A percentile compares a stretch with the other conserved stretches of the same genome.
Evolutionary conservation across 202 grass and related monocot genomes (phyloP).

Genomic region (Alloteropsis angusta): DNA sequence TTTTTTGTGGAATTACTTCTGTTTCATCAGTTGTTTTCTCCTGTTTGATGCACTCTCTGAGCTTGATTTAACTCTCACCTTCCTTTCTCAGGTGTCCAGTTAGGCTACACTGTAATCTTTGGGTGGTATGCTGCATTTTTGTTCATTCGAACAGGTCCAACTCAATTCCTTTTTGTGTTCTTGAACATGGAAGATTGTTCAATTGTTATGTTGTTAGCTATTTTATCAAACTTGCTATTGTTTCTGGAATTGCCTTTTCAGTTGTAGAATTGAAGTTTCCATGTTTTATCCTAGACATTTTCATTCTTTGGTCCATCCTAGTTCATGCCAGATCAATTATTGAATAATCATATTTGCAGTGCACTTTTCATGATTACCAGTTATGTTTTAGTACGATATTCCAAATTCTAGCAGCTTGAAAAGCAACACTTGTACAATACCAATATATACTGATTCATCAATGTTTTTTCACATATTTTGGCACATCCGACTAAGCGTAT

Average conservation of each 20-base stretch:
- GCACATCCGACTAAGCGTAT: background rate
- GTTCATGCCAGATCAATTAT: background rate
- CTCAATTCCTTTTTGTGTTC: constrained; percentile 14
- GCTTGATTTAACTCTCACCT: background rate
- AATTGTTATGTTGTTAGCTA: constrained; percentile 12
- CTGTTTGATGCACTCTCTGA: background rate
- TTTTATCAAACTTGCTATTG: background rate
- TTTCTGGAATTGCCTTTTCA: background rate
- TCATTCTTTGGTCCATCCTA: background rate
- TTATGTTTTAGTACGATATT: background rate
- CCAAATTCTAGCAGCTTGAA: background rate
- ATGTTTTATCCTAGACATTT: constrained; percentile 6
- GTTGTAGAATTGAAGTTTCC: background rate
- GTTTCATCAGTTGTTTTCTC: background rate
- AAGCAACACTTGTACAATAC: too few relatives aligned
- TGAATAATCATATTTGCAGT: background rate
- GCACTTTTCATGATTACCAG: background rate
- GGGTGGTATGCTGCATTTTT: constrained; percentile 96
- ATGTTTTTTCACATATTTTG: background rate
- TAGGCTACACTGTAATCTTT: constrained; percentile 91
- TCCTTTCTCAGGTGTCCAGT: constrained; percentile 56
- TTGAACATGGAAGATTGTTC: background rate
- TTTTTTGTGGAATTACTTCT: background rate
- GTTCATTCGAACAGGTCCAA: constrained; percentile 77
- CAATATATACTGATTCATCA: background rate